Evolutionary conservation across 768 basidiomycete genomes (phyloP), one percentile per base, ranked within the genome.

Genomic region (Xerocomellus dryophilus): DNA sequence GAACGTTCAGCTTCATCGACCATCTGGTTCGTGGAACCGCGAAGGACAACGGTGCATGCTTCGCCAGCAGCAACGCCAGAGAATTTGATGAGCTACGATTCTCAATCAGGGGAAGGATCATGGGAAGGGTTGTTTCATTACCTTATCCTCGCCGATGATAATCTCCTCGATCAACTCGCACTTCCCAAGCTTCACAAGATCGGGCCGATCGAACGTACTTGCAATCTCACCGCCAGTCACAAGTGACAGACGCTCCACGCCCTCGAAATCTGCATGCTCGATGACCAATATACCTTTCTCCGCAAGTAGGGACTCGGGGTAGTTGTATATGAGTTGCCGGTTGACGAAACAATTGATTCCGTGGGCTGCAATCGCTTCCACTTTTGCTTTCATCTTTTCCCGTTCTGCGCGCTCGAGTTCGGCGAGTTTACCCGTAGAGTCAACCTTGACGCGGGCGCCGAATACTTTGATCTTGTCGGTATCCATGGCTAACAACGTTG

Each of bases 401-500:
- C 86, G 80, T 73, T 98, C 97, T 7, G 97, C 97, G 11, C 95
- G 87, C 72, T 99, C 97, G 17, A 99, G 85, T 71, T 99, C 97
- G 8, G 97, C 97, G 7, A 99, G 83, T 75, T 99, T 98, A 48
- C 95, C 90, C 3, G 97, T 96, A 43, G 90, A 81, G 64, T 98
- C 96, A 7, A 98, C 97, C 73, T 94, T 93, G 58, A 98, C 86
- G 35, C 93, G 82, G 0, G 97, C 96, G 40, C 97, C 97, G 57
- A 99, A 99, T 56, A 99, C 88, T 75, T 99, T 99, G 78, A 98
- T 97, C 73, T 99, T 99, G 75, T 99, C 97, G 25, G 97, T 99
- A 74, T 99, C 97, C 97, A 98, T 98, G 4, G 97, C 94, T 95
- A 60, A 39, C 7, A 53, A 44, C 11, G 18, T 45, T 15, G 9